Base-by-base conservation (phyloP, 176 grass and related monocot species). In the Carex parvula region DNA sequence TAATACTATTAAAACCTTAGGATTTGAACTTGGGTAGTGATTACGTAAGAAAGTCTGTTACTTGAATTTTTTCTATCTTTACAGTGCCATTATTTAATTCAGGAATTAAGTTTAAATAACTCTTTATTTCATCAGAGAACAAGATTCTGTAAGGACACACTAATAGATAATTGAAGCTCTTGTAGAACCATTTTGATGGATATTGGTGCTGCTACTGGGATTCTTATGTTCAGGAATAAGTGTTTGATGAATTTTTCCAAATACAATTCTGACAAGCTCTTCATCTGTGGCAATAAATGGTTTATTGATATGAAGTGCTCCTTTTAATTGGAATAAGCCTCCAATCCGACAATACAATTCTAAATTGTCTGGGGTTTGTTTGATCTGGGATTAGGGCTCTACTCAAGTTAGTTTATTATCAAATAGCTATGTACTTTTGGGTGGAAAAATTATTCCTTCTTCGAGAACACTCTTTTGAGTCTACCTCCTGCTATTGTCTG, bases 231-330 rank as follows among this genome's bases (percentile, higher is more conserved):
- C 55, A 20, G 72, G 71, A 29, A 77, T 55, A 77, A 30, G 72
- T 0, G 42, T 77, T 77, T 77, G n/a, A 46, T 55, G 13, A 9
- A 24, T 77, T 12, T 53, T 17, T 68, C 14, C 32, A 8, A 68
- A 32, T 39, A 68, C 24, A 66, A 13, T 68, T 68, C 16, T 68
- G 30, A 68, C 15, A 69, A 69, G 32, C 66, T 41, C 4, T 70
- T 70, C 35, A 70, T 39, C 18, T 70, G 66, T 70, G 35, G 66
- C 16, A 69, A 70, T 70, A 41, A 70, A 70, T 17, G 30, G 16
- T 70, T 70, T 70, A 70, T 70, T 70, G 33, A 57, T 78, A 78
- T 35, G 52, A 78, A 78, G 21, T 78, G 22, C 6, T n/a, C 50
- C 12, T 78, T 78, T 16, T 54, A 20, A 33, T 77, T 56, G 1